phyloP scores from a whole-genome alignment of 495 filamentous ascomycete genomes.

The Penicillium pancosmium region DNA sequence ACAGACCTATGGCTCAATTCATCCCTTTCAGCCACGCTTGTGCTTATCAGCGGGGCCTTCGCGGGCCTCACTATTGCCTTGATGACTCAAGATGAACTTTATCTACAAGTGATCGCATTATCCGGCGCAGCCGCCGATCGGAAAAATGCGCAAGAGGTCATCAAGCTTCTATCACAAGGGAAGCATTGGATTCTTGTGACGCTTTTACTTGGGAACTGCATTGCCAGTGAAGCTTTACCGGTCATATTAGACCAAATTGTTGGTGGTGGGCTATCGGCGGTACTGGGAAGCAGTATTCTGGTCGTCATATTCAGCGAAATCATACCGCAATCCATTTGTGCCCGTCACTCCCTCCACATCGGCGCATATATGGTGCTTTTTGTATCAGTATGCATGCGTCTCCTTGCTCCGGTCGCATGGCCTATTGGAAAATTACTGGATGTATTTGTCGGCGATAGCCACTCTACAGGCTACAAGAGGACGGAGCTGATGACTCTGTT shows the following conservation, averaged over 20 bases:
- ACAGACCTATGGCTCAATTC: slow-evolving; percentile 67
- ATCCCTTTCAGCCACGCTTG: slow-evolving; percentile 65
- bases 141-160: slow-evolving; percentile 75
- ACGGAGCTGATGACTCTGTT: slow-evolving; percentile 84
- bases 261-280: slow-evolving; percentile 88
- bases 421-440: slow-evolving; percentile 87
- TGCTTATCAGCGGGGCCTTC: slow-evolving; percentile 85
- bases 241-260: slow-evolving; percentile 91
- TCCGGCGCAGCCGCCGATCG: slow-evolving; percentile 75
- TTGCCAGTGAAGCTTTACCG: slow-evolving; percentile 92
- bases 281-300: slow-evolving; percentile 84
- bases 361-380: slow-evolving; percentile 86
- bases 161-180: slow-evolving; percentile 73
- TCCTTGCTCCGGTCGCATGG: slow-evolving; percentile 81
- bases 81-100: slow-evolving; percentile 77
- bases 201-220: slow-evolving; percentile 86
- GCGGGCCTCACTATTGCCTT: slow-evolving; percentile 89
- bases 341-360: slow-evolving; percentile 88
- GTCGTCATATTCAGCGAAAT: slow-evolving; percentile 97
- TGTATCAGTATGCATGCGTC: slow-evolving; percentile 82
- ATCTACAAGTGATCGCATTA: slow-evolving; percentile 85
- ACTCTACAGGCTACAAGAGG: slow-evolving; percentile 89
- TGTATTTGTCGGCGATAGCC: slow-evolving; percentile 78
- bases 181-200: slow-evolving; percentile 99
- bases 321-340: slow-evolving; percentile 91